Base-by-base conservation (phyloP, 345 rosid species). In the Salix viminalis region DNA sequence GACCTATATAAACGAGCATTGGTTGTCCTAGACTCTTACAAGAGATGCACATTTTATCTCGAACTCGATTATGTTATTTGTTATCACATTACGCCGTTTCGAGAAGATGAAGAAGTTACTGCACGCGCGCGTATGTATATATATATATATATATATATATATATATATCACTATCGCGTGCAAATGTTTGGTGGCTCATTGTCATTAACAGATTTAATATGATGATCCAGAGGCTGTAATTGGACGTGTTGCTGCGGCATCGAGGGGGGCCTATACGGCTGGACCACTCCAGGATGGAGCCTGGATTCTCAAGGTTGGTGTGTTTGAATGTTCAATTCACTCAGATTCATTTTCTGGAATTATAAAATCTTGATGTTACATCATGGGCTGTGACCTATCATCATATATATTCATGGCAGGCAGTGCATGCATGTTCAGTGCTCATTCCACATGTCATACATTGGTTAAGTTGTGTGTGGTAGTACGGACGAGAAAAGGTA, bases 201-300 rank as follows among this genome's bases (percentile, higher is more conserved):
- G 48, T 37, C 36, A 23, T n/a, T 26, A 21, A 60, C 41, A 13
- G 42, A 41, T 42, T 73, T 26, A 61, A 61, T 15, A 58, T 13
- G 58, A 67, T 37, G 50, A 54, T 75, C 67, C 78, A 68, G 10
- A 62, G 52, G 50, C n/a, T 60, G 72, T 74, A 30, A 8, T 48
- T 36, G 46, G 9, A 65, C 24, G 19, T 32, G 50, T 61, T 11
- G 23, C 61, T 21, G 14, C 44, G 44, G 44, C 39, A 71, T 21
- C n/a, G 16, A 19, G 24, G 65, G 37, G 65, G 19, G 60, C 23
- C 16, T 26, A 6, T 5, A 12, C 28, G 28, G 28, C 11, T n/a
- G 77, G 67, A 69, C 61, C 69, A 69, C 58, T 60, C 67, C 79
- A 58, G 79, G 60, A 42, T 69, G 79, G 68, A 68, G 37, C 72